phyloP scores from a whole-genome alignment of 805 yeast species.

The Priceomyces medius region DNA sequence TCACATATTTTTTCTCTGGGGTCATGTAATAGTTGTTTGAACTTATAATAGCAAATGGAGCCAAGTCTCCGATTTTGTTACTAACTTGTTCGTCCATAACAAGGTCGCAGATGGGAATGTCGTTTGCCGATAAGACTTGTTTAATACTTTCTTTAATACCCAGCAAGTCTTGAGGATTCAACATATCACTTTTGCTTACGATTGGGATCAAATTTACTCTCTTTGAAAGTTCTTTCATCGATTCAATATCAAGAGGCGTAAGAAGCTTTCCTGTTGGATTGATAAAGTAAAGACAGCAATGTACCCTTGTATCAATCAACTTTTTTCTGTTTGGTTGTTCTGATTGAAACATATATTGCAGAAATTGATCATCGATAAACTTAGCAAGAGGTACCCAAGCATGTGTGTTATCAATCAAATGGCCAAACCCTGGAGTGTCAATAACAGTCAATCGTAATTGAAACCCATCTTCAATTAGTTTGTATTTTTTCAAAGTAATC shows the following conservation, averaged over 20 bases:
- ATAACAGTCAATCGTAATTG: slow-evolving; percentile 59
- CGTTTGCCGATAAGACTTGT: slow-evolving; percentile 20
- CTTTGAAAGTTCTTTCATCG: slow-evolving; percentile 34
- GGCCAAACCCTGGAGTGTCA: slow-evolving; percentile 79
- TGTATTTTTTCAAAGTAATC: slow-evolving; percentile 40
- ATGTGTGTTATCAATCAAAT: slow-evolving; percentile 48
- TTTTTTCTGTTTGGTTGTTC: slow-evolving; percentile 39
- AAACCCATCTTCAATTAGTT: slow-evolving; percentile 60
- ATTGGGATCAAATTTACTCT: slow-evolving; percentile 41
- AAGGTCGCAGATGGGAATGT: slow-evolving; percentile 32
- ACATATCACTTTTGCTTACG: slow-evolving; percentile 37
- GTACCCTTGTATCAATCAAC: slow-evolving; percentile 65
- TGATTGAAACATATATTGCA: slow-evolving; percentile 66
- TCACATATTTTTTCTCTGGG: slow-evolving; percentile 43
- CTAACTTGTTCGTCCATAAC: slow-evolving; percentile 30
- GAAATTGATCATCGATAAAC: slow-evolving; percentile 77
- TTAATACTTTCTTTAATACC: slow-evolving; percentile 26
- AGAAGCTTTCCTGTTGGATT: slow-evolving; percentile 62
- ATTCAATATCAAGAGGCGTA: slow-evolving; percentile 32
- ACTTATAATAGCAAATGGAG: slow-evolving; percentile 75
- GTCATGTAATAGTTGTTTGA: slow-evolving; percentile 44
- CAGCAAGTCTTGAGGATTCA: slow-evolving; percentile 24
- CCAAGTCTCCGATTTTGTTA: slow-evolving; percentile 34
- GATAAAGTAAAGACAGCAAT: slow-evolving; percentile 82
- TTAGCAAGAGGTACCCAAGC: slow-evolving; percentile 50